Evolutionary conservation across 164 flowering plant genomes (phyloP), one percentile per base, ranked within the genome.

Genomic region (Litsea cubeba): DNA sequence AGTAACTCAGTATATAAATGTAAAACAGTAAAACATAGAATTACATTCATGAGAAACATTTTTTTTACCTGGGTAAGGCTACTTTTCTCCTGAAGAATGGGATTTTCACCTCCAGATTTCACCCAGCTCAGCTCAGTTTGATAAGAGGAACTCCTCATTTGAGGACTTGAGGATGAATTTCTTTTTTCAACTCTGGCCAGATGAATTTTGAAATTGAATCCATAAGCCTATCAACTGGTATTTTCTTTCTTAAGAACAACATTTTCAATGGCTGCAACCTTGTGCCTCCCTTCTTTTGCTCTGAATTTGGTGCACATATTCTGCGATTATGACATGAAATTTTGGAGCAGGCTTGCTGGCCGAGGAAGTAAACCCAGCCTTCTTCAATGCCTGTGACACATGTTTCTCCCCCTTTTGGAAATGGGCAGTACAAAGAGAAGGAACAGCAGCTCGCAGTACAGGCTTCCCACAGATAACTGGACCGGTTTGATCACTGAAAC

Each of bases 311-410:
- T 76, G 84, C 2, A 92, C 93, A 79, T 82, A 91, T 80, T 91
- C 97, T 25, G 94, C 84, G 50, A 89, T 80, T 67, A 94, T 60
- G 49, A 87, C 83, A 84, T 92, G 96, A 67, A 91, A 80, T 77
- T 91, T 88, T 3, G 95, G 95, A 51, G 91, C 86, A 80, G 84
- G 80, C 79, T 83, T 90, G 76, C 82, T 85, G n/a, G 91, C 76
- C 2, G 89, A 87, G 49, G 92, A 49, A 28, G 77, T 82, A 73
- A 90, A 89, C 74, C 98, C 97, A n/a, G 93, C 93, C 75, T 83
- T 89, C 85, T 83, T 90, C 78, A 93, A 70, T 67, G 91, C 90
- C 58, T 87, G 81, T 7, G 82, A 65, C 35, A 90, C 79, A 79
- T 85, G 81, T 67, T 79, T 86, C 70, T 89, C 81, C 76, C 88